Evolutionary conservation across 257 asterid genomes (phyloP).

Genomic region (Phtheirospermum japonicum): DNA sequence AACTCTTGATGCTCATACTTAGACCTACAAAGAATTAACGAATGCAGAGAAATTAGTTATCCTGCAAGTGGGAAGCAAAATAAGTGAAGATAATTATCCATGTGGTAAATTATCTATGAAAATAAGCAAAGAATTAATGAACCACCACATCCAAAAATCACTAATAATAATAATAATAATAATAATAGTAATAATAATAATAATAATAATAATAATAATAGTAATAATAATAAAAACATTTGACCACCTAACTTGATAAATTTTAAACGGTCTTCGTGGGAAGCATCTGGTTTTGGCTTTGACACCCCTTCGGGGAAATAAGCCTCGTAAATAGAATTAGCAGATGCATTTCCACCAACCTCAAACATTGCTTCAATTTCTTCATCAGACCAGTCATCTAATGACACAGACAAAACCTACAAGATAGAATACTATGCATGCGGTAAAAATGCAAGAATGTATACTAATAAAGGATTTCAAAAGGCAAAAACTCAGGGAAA

Average conservation of each 20-base stretch:
- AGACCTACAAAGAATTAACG: conserved; percentile 61
- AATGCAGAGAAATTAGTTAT: background rate
- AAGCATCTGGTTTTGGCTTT: conserved; percentile 81
- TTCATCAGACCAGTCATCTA: conserved; percentile 96
- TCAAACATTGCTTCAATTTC: conserved; percentile 86
- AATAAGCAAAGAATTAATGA: background rate
- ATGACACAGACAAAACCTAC: conserved; percentile 94
- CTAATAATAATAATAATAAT: background rate
- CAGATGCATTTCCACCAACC: conserved; percentile 93
- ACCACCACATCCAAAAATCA: background rate
- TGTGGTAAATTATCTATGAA: background rate
- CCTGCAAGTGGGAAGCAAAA: background rate
- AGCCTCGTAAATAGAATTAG: conserved; percentile 93
- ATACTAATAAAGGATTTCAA: background rate
- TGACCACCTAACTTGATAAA: conserved; percentile 56
- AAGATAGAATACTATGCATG: conserved; percentile 17
- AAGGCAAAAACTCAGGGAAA: too few relatives aligned
- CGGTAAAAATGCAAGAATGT: background rate
- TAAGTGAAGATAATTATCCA: background rate
- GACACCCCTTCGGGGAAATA: conserved; percentile 80
- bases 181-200: too few relatives aligned
- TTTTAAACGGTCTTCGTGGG: conserved; percentile 69
- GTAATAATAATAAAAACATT: background rate
- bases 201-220: too few relatives aligned
- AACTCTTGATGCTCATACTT: conserved; percentile 92